Percentiles rank a stretch among this genome's conserved stretches.
Evolutionary conservation across 768 basidiomycete genomes (phyloP).

Genomic region (Gloeopeniophorella convolvens): DNA sequence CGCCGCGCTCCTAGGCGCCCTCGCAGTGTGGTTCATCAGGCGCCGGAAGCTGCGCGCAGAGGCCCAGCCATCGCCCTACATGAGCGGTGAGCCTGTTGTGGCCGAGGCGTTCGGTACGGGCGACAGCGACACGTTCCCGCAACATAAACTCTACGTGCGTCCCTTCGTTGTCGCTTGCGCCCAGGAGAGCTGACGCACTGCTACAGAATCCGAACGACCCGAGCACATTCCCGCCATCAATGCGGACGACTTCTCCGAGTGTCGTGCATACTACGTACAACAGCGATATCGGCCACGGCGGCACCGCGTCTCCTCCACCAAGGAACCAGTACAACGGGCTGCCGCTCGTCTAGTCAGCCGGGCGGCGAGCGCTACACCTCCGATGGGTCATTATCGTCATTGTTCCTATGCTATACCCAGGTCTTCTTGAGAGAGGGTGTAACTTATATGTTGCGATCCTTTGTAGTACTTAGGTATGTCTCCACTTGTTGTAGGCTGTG

Average conservation of each 20-base stretch:
- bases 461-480: no score
- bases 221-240: background rate
- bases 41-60: background rate
- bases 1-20: background rate
- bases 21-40: background rate
- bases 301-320: background rate
- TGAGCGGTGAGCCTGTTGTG: background rate
- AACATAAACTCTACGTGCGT: conserved; percentile 7
- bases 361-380: no score
- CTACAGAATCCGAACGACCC: conserved; percentile 1
- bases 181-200: background rate
- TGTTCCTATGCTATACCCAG: no score
- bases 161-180: background rate
- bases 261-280: background rate
- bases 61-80: conserved; percentile 1
- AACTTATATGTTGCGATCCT: no score
- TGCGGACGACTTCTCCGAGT: background rate
- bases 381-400: no score
- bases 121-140: background rate
- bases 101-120: background rate
- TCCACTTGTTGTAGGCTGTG: no score
- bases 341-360: conserved; percentile 7
- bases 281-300: background rate
- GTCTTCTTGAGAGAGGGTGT: no score
- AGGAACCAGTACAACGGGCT: background rate